These are phyloP conservation scores for Coffea canephora DNA, from an alignment of 257 asterid species.

Conservation along the genomic window DNA sequence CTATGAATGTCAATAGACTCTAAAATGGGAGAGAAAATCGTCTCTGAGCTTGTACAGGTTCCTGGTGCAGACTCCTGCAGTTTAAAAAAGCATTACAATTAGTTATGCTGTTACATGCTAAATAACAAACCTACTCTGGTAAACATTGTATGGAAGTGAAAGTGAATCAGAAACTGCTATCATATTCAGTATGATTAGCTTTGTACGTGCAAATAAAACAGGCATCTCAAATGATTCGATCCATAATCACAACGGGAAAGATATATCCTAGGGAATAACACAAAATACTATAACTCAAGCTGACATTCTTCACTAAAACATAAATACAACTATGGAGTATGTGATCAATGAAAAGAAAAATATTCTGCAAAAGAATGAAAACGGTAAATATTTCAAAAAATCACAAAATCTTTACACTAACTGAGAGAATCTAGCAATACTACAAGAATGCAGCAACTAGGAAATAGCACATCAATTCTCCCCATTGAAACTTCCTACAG, in stretches of 20 bases:
- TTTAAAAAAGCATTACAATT: constrained; percentile 15
- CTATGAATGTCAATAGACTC: constrained; percentile 49
- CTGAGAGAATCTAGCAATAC: not conserved
- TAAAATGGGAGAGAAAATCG: constrained; percentile 76
- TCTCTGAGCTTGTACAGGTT: constrained; percentile 55
- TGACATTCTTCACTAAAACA: too few relatives aligned
- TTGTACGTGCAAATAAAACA: not conserved
- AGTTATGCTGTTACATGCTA: not conserved
- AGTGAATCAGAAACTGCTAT: not conserved
- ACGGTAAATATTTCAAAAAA: not conserved
- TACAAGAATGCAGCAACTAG: not conserved
- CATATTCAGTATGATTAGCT: not conserved
- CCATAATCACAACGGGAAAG: not conserved
- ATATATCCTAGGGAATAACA: not conserved
- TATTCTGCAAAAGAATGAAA: not conserved
- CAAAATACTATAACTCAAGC: too few relatives aligned
- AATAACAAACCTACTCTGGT: too few relatives aligned
- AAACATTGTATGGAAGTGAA: not conserved
- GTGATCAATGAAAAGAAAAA: too few relatives aligned
- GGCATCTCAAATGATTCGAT: not conserved
- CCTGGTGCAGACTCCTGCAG: constrained; percentile 53
- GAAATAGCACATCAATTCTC: not conserved
- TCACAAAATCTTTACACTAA: not conserved
- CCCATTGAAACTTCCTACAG: not conserved
- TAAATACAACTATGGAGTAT: too few relatives aligned